Evolutionary conservation across 225 moss, liverwort and hornwort genomes (phyloP).

Genomic region (Bryoerythrophyllum caledonicum): DNA sequence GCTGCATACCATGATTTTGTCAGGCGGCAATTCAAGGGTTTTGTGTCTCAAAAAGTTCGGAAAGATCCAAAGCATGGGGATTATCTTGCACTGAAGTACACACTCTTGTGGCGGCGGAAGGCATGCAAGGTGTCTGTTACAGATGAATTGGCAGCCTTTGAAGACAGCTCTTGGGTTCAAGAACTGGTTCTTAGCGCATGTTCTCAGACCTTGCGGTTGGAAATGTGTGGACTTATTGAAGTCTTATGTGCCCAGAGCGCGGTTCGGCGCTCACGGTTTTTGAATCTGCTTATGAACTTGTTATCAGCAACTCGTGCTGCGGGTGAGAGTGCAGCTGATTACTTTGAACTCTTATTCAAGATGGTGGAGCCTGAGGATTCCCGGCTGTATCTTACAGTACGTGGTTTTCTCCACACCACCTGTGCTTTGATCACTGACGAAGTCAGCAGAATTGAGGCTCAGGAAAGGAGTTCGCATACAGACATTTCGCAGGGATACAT

Average conservation of each 20-base stretch:
- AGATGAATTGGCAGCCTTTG: constrained; percentile 95
- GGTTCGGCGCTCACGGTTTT: constrained; percentile 80
- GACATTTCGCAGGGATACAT: constrained; percentile 99
- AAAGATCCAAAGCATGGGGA: constrained; percentile 81
- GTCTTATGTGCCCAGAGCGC: constrained; percentile 93
- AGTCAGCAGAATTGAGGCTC: constrained; percentile 89
- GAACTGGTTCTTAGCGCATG: constrained; percentile 98
- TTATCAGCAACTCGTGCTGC: constrained; percentile 87
- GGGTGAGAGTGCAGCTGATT: constrained; percentile 98
- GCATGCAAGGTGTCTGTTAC: constrained; percentile 82
- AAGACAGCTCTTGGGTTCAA: constrained; percentile 99
- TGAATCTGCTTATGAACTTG: constrained; percentile 92
- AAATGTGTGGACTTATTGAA: constrained; percentile 97
- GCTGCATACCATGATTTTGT: constrained; percentile 81
- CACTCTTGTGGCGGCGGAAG: constrained; percentile 86
- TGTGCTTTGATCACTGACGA: constrained; percentile 94
- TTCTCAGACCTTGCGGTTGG: constrained; percentile 95
- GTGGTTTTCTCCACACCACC: constrained; percentile 86
- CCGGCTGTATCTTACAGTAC: constrained; percentile 92
- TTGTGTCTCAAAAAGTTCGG: constrained; percentile 58
- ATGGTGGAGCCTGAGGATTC: constrained; percentile 99
- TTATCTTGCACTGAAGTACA: constrained; percentile 83
- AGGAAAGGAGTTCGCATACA: constrained; percentile 95
- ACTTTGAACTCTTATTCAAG: constrained; percentile 98
- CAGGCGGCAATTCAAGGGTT: constrained; percentile 69